Base-by-base conservation (phyloP, 2,329 filamentous ascomycete species). In the Sclerotinia nivalis region DNA sequence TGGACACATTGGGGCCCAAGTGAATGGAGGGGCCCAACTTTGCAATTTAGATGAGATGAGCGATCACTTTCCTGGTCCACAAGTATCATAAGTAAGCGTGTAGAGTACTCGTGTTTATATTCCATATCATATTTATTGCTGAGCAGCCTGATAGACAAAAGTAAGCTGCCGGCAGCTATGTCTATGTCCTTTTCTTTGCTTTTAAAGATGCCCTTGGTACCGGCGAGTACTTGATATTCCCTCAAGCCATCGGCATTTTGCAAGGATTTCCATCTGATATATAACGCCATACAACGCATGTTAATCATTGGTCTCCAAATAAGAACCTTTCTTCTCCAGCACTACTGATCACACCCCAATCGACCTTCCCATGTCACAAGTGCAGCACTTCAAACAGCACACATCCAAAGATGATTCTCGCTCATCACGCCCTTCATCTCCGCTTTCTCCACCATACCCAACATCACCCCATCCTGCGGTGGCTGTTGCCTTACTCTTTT, bases 361-460 rank as follows among this genome's bases (percentile, higher is more conserved):
- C 22, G 22, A 37, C 15, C 22, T 40, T 28, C 9, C 28, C n/a
- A 37, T 12, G 20, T n/a, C 8, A 4, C 8, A 37, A 37, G 9
- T 50, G 20, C 34, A 50, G 31, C 45, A 37, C 15, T 65, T 65
- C n/a, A 65, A 34, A 65, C 34, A 20, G 61, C 47, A 34, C 61
- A 65, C 61, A 65, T 65, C 61, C 61, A 65, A 20, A 52, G 61
- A 22, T 65, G 61, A 20, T 54, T 54, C 2, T 65, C 61, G n/a
- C 50, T 37, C 50, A 66, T 66, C 12, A 28, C 2, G 4, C 4
- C n/a, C 12, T 45, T 45, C 37, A 66, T 43, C 34, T 25, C 43
- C 20, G 5, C 47, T 28, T 61, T 52, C 18, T 50, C 45, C 13
- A 12, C n/a, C 54, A 68, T 49, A 18, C 49, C 54, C 31, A 49